These are phyloP conservation scores for Globisporangium ultimum DNA, from an alignment of 352 stramenopile species.

Conservation along the genomic window DNA sequence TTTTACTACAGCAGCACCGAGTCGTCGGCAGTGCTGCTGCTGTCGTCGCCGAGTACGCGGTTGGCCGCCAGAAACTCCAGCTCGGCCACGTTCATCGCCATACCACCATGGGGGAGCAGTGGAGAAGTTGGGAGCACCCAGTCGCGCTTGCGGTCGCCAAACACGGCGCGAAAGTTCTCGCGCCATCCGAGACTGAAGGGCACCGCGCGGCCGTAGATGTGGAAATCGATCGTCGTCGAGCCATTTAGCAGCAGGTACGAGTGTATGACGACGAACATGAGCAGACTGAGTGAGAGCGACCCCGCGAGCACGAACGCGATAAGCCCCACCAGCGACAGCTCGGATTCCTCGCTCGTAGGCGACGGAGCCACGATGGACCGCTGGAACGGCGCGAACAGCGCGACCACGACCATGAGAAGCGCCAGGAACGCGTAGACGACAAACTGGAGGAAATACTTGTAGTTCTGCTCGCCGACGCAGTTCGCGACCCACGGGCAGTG, in stretches of 20 bases:
- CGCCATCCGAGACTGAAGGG: slow-evolving; percentile 71
- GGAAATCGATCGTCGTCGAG: slow-evolving; percentile 78
- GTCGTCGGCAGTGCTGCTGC: slow-evolving; percentile 48
- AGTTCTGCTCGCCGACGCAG: slow-evolving; percentile 80
- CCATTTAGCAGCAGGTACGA: slow-evolving; percentile 61
- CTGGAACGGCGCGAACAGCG: slow-evolving; percentile 52
- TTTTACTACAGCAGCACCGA: slow-evolving; percentile 22
- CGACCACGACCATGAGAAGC: slow-evolving; percentile 51
- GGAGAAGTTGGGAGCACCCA: slow-evolving; percentile 48
- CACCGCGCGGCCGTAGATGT: slow-evolving; percentile 58
- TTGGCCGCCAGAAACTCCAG: slow-evolving; percentile 45
- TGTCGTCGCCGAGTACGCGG: slow-evolving; percentile 38
- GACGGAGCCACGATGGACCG: slow-evolving; percentile 19
- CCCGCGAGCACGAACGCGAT: slow-evolving; percentile 72
- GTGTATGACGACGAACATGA: slow-evolving; percentile 74
- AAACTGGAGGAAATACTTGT: slow-evolving; percentile 88
- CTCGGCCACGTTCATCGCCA: slow-evolving; percentile 38
- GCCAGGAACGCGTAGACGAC: slow-evolving; percentile 73
- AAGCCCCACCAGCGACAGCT: slow-evolving; percentile 45
- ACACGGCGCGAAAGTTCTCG: slow-evolving; percentile 46
- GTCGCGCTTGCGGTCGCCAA: slow-evolving; percentile 50
- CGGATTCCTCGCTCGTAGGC: slow-evolving; percentile 20
- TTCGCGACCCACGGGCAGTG: slow-evolving; percentile 96
- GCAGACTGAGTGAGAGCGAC: slow-evolving; percentile 62
- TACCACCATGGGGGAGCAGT: slow-evolving; percentile 9